Evolutionary conservation across 768 basidiomycete species (phyloP).

Genomic region (Suillus alpinus): DNA sequence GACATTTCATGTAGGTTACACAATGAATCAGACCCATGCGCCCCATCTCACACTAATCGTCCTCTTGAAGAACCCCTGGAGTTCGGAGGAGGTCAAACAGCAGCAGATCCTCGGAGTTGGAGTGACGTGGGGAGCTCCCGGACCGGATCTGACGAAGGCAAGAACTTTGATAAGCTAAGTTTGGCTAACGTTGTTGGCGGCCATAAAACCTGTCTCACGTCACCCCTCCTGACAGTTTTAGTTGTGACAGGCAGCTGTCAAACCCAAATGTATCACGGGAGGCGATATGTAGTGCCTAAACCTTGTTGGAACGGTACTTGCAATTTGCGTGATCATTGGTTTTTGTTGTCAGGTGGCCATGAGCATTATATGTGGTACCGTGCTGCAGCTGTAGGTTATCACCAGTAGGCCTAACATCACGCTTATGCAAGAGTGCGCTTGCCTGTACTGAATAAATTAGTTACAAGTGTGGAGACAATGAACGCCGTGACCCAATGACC

Average conservation of each 20-base stretch:
- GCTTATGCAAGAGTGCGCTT: no score
- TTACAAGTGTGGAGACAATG: no score
- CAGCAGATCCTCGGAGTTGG: slow-evolving; percentile 9
- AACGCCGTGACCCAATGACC: no score
- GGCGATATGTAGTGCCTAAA: not conserved
- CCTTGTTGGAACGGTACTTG: not conserved
- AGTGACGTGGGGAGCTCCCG: not conserved
- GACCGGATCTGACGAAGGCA: not conserved
- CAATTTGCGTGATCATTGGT: no score
- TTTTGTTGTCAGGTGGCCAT: no score
- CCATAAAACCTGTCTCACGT: not conserved
- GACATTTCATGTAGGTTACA: slow-evolving; percentile 14
- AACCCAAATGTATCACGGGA: not conserved
- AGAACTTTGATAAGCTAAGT: not conserved
- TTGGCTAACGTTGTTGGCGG: not conserved
- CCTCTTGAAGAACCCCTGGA: slow-evolving; percentile 21
- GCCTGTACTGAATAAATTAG: no score
- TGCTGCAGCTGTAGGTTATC: no score
- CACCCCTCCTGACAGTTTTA: not conserved
- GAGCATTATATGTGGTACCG: no score
- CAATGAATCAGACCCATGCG: slow-evolving; percentile 1
- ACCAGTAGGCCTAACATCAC: no score
- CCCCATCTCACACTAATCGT: not conserved
- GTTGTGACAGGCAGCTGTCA: not conserved
- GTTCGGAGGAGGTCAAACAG: slow-evolving; percentile 17